Evolutionary conservation across 768 basidiomycete genomes (phyloP), one percentile per base, ranked within the genome.

Genomic region (Gyrodon lividus): DNA sequence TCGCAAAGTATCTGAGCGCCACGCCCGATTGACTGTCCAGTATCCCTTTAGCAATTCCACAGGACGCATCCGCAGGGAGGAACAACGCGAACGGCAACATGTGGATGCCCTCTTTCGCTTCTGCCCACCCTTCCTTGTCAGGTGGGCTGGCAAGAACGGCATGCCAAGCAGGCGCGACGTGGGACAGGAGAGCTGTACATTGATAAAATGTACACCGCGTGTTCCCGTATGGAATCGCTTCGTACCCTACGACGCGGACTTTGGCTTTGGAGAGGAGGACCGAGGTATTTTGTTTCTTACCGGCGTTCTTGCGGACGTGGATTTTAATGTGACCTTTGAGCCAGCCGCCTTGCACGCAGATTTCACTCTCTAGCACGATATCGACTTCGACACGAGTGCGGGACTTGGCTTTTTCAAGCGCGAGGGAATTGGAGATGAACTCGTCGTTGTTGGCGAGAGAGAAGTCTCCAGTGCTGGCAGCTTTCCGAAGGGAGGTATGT

Each of bases 161-260:
- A 40, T 71, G 71, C 56, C 74, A 74, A 43, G 70, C 71, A 38
- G 74, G 75, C n/a, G 74, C 75, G 30, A 81, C 73, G 17, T 72
- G 69, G 5, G 81, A 72, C 13, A 91, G 70, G 22, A 74, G 67
- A 8, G 77, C 72, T 6, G 86, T 82, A 63, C 79, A 80, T 59
- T 92, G 90, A 64, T 89, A 95, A 69, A 97, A 96, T 12, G 86
- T 84, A 64, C 89, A 83, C 14, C 86, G 75, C n/a, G 78, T 74
- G 22, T 78, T 74, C 48, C 79, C 73, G 41, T 77, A 72, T 0
- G 79, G 72, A 38, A 83, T 76, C 38, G 81, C 83, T 71, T 96
- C 94, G 64, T 92, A 93, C 4, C 94, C 92, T 46, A 95, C 77
- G 19, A 94, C 75, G 51, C 92, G 76, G 28, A 95, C 67, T 72